Percentiles rank a stretch among this genome's conserved stretches.
Evolutionary conservation across 805 yeast genomes (phyloP).

Genomic region (Myxozyma neglecta): DNA sequence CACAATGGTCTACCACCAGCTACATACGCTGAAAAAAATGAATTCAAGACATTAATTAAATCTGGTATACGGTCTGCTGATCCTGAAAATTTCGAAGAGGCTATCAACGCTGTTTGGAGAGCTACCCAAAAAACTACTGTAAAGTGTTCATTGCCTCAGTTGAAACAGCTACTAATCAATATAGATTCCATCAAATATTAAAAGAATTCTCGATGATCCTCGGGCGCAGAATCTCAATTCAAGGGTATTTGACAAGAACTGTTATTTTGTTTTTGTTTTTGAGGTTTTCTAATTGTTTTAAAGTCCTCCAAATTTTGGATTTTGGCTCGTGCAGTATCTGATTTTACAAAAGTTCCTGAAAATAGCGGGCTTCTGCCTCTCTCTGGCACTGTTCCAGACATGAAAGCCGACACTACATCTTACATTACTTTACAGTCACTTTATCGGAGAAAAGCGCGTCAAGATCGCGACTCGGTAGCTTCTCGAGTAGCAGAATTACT

Average conservation of each 20-base stretch:
- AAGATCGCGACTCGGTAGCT: conserved; percentile 50
- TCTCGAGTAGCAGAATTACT: conserved; percentile 40
- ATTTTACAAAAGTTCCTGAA: conserved; percentile 46
- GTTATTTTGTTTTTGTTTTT: not conserved
- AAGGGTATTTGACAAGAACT: not conserved
- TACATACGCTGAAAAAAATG: conserved; percentile 47
- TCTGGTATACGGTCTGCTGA: conserved; percentile 44
- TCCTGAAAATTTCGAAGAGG: conserved; percentile 55
- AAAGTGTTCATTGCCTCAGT: not conserved
- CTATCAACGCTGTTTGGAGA: conserved; percentile 48
- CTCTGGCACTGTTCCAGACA: conserved; percentile 78
- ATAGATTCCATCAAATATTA: conserved; percentile 28
- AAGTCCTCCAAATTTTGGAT: conserved; percentile 58
- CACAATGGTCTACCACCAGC: conserved; percentile 37
- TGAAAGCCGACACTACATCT: conserved; percentile 71
- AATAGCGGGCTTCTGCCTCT: conserved; percentile 54
- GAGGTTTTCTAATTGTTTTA: not conserved
- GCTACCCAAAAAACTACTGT: conserved; percentile 44
- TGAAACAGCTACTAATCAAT: not conserved
- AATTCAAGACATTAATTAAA: conserved; percentile 43
- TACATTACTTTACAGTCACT: conserved; percentile 60
- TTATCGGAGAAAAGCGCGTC: conserved; percentile 55
- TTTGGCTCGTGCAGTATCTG: conserved; percentile 53
- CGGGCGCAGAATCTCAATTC: conserved; percentile 16
- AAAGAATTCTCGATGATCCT: conserved; percentile 22